These are phyloP conservation scores for Calonectria crousiana DNA, from an alignment of 2,329 filamentous ascomycete genomes.

Conservation along the genomic window DNA sequence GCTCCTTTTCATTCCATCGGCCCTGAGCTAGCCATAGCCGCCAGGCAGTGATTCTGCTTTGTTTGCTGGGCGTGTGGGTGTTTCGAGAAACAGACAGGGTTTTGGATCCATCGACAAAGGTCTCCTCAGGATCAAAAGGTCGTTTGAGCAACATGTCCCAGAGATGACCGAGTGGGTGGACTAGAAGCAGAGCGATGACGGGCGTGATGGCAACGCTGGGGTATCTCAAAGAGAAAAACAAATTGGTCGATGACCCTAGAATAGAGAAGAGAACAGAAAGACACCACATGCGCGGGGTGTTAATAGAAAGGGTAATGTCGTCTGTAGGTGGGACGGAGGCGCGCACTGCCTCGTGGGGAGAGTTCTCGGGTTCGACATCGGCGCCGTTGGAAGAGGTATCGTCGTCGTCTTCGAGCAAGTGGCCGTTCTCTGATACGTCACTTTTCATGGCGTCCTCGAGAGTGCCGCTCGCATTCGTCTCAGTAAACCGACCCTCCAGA, in stretches of 20 bases:
- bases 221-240: constrained; percentile 92
- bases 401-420: constrained; percentile 48
- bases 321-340: constrained; percentile 83
- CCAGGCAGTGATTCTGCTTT: constrained; percentile 55
- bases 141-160: constrained; percentile 83
- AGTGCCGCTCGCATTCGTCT: constrained; percentile 60
- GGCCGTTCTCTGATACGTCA: constrained; percentile 52
- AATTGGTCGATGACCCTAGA: constrained; percentile 84
- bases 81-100: constrained; percentile 35
- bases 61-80: constrained; percentile 31
- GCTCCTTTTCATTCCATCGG: constrained; percentile 89
- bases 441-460: constrained; percentile 57
- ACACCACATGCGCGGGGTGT: constrained; percentile 89
- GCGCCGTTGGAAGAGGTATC: constrained; percentile 55
- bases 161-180: constrained; percentile 83
- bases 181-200: constrained; percentile 86
- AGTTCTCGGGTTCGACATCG: constrained; percentile 71
- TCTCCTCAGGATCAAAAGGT: constrained; percentile 61
- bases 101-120: constrained; percentile 63
- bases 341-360: constrained; percentile 82
- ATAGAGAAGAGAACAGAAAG: constrained; percentile 85
- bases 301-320: constrained; percentile 82
- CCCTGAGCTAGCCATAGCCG: constrained; percentile 85
- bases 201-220: constrained; percentile 91
- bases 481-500: constrained; percentile 65